Evolutionary conservation across 768 basidiomycete species (phyloP), one percentile per base, ranked within the genome.

Genomic region (Chalciporus chontae): DNA sequence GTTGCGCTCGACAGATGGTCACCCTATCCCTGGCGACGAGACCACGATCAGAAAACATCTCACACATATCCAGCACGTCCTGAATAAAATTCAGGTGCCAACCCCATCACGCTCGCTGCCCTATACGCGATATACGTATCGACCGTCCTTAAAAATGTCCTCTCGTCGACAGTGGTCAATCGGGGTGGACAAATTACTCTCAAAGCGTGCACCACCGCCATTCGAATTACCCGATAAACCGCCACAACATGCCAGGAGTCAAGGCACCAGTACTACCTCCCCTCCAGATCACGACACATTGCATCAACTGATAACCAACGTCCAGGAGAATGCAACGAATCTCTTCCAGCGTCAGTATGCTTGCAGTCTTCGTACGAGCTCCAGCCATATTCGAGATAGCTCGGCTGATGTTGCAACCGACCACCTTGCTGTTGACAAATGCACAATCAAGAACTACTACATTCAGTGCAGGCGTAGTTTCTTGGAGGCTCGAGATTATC

Each of bases 321-420:
- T 40, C 17, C 44, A 14, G 8, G 27, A 21, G 6, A 48, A 51
- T 8, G 34, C 47, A 43, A 39, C 8, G 6, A 45, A 27, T 29
- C n/a, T 13, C 3, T 51, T 57, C 21, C 52, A 53, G 27, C 19
- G n/a, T 21, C 36, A 21, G 13, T 57, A 57, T 38, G 46, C 43
- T 2, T 31, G 40, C 19, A 46, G 39, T 17, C 52, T 57, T 15
- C 45, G 47, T 15, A 19, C 43, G 17, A 57, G 56, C 26, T 44
- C 43, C 13, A 3, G 36, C 42, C 19, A 36, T 37, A 17, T 21
- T 57, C 49, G 27, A 59, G 57, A 50, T 11, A 8, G 31, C 13
- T 14, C 43, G 18, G 4, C 38, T 13, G 26, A 41, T 32, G 17
- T 34, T 27, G 32, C 13, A 18, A 23, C 40, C 40, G 11, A 29